Base-by-base conservation (phyloP, 129 eudicot species). In the Rutidosis leptorrhynchoides region DNA sequence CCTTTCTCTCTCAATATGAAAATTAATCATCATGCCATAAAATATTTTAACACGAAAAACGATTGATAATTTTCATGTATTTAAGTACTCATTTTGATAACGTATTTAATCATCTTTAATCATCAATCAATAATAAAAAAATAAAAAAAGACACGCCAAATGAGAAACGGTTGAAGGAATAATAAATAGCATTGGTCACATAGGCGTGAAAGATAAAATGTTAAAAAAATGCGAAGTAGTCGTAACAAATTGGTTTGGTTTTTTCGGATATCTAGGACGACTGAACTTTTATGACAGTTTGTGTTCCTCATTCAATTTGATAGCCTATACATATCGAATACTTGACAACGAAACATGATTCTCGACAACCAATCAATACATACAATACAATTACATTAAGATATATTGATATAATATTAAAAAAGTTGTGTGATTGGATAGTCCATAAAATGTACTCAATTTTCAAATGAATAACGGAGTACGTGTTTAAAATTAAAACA, bases 171-270 rank as follows among this genome's bases (percentile, higher is more conserved):
- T 12, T 40, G 46, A 15, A 40, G n/a, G 4, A 40, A 10, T 40
- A 40, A 12, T 40, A 40, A 12, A 11, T 40, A 30, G 35, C 35
- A 30, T 30, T 30, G 35, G 35, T 30, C 8, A 12, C n/a, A 40
- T 40, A 12, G 46, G 46, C 46, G 46, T 40, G 46, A 40, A 40
- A 40, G n/a, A 40, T 40, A 40, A 40, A 40, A 11, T 40, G 46
- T 12, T 40, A 40, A 40, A 40, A 40, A 30, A 11, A 2, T 61
- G 24, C 49, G 33, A 61, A 16, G 16, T 61, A 32, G 66, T 61
- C 66, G 26, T 52, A 52, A 61, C 43, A 61, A 32, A 17, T 61
- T 33, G 66, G 43, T 40, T 62, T 17, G 42, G 21, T 30, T 21
- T 35, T 40, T 33, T n/a, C 25, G 51, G 43, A 22, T 30, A 40